Percentiles rank a stretch among this genome's conserved stretches.
Evolutionary conservation across 305 asterid genomes (phyloP).

Genomic region (Fraxinus baroniana): DNA sequence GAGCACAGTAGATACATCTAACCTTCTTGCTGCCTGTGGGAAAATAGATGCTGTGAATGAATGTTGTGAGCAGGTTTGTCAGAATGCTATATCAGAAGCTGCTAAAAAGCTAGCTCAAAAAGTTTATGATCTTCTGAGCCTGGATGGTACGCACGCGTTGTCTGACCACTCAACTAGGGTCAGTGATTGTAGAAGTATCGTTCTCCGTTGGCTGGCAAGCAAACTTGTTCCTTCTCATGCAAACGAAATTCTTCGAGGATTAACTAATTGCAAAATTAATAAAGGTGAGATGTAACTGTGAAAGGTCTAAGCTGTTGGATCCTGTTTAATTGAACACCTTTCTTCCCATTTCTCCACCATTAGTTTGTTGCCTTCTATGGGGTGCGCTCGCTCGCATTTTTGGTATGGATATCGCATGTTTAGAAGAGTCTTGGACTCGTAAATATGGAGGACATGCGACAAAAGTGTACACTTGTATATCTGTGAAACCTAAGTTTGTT

Average conservation of each 20-base stretch:
- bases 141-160: constrained; percentile 50
- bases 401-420: not conserved
- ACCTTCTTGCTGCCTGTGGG: constrained; percentile 77
- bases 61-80: constrained; percentile 92
- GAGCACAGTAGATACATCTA: constrained; percentile 61
- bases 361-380: not conserved
- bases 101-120: constrained; percentile 72
- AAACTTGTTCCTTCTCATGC: constrained; percentile 83
- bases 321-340: not conserved
- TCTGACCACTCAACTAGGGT: constrained; percentile 66
- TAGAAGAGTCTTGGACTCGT: not conserved
- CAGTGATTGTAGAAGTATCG: constrained; percentile 73
- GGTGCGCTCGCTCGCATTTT: not conserved
- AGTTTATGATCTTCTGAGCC: constrained; percentile 53
- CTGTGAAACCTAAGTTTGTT: not conserved
- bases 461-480: not conserved
- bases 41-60: constrained; percentile 81
- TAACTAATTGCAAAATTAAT: constrained; percentile 87
- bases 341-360: not conserved
- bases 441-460: not conserved
- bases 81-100: constrained; percentile 82
- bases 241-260: constrained; percentile 80
- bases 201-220: constrained; percentile 85
- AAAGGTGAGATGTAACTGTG: constrained; percentile 53
- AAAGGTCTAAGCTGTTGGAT: not conserved